Conservation (phyloP, 257 asterid species). For the Solanum piurae region DNA sequence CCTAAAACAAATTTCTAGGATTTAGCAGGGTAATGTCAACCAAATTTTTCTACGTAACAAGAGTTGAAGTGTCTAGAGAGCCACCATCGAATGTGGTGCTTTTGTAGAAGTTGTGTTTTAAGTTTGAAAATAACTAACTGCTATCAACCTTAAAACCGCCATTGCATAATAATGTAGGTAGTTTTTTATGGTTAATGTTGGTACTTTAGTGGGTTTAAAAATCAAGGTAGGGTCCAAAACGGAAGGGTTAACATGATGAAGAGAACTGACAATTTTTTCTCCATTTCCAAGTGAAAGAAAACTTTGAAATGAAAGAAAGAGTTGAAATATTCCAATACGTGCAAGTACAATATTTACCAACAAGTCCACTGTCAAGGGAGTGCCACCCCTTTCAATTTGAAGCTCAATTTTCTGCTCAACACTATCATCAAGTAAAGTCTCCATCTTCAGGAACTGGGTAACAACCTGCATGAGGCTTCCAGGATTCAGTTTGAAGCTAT, state of each 20-base stretch:
- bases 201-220: neutral
- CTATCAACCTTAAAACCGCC: neutral
- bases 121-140: neutral
- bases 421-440: conserved; percentile 77
- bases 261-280: neutral
- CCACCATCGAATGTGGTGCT: neutral
- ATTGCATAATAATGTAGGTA: neutral
- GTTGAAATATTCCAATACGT: neutral
- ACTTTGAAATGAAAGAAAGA: neutral
- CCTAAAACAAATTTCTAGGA: neutral
- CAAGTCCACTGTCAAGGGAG: conserved; percentile 60
- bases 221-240: neutral
- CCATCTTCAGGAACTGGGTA: conserved; percentile 92
- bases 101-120: neutral
- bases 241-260: neutral
- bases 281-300: neutral
- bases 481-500: conserved; percentile 4
- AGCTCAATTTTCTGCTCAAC: conserved; percentile 66
- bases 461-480: conserved; percentile 54
- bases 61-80: neutral
- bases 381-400: conserved; percentile 96
- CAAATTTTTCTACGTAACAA: neutral
- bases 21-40: neutral
- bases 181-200: neutral
- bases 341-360: conserved; percentile 32